Evolutionary conservation across 2,329 filamentous ascomycete genomes (phyloP).

Genomic region (Septoria linicola): DNA sequence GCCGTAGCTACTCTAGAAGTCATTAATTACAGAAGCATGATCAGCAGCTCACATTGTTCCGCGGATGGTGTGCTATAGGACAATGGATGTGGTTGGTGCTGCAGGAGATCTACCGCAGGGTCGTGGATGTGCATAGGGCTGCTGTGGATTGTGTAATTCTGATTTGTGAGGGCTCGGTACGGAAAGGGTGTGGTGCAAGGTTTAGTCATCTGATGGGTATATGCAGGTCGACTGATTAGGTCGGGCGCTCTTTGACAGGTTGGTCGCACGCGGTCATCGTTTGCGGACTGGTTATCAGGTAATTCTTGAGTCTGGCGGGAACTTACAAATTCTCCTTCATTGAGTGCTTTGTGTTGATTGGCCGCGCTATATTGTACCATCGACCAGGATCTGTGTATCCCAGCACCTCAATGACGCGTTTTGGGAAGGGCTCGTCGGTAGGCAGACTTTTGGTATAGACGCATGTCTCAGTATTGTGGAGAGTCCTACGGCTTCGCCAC

Average conservation of each 20-base stretch:
- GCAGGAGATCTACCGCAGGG: too few species aligned
- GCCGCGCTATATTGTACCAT: background rate
- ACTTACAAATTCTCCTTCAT: too few species aligned
- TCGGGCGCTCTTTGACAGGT: background rate
- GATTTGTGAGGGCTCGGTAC: background rate
- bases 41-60: slow-evolving; percentile 5
- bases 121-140: slow-evolving; percentile 5
- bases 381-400: too few species aligned
- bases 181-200: background rate
- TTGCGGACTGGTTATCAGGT: too few species aligned
- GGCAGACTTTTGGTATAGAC: background rate
- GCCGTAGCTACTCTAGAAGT: background rate
- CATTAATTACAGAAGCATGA: background rate
- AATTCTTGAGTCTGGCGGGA: too few species aligned
- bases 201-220: background rate
- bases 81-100: background rate
- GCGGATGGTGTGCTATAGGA: background rate
- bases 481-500: background rate
- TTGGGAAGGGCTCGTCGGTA: too few species aligned
- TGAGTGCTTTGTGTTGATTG: too few species aligned
- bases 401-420: too few species aligned
- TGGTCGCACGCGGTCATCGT: too few species aligned
- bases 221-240: background rate
- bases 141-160: background rate
- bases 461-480: background rate